These are phyloP conservation scores for Beauveria sp. DNA, from an alignment of 2,329 filamentous ascomycete genomes.

Conservation along the genomic window DNA sequence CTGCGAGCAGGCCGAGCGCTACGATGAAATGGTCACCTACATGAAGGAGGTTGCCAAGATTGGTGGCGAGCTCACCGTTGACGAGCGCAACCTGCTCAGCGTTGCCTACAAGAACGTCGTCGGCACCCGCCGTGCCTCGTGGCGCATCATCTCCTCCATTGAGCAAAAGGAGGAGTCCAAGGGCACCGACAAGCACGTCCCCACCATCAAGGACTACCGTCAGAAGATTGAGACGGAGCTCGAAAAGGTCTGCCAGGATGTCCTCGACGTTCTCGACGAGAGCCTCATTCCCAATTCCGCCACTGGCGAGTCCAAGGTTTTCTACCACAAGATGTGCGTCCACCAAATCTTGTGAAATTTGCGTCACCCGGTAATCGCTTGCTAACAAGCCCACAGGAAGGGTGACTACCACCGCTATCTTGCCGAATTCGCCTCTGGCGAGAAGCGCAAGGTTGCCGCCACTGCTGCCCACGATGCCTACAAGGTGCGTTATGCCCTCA, in stretches of 20 bases:
- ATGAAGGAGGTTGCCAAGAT: conserved; percentile 99
- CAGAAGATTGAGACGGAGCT: conserved; percentile 97
- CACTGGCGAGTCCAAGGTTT: conserved; percentile 97
- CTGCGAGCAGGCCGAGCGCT: conserved; percentile 99
- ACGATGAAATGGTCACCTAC: conserved; percentile 99
- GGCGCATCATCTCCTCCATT: conserved; percentile 99
- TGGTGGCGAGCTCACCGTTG: conserved; percentile 74
- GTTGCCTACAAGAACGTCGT: conserved; percentile 99
- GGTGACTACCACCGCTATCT: conserved; percentile 95
- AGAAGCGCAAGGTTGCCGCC: conserved; percentile 85
- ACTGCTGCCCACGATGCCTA: conserved; percentile 89
- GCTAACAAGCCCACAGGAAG: conserved; percentile 55
- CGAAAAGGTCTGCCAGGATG: conserved; percentile 96
- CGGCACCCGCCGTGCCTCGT: conserved; percentile 94
- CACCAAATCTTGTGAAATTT: not conserved
- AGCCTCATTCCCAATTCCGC: conserved; percentile 92
- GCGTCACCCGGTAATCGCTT: not conserved
- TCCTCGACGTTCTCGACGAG: conserved; percentile 89
- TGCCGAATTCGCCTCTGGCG: conserved; percentile 84
- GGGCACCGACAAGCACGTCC: conserved; percentile 90
- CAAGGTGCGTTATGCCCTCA: conserved; percentile 72
- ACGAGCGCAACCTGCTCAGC: conserved; percentile 97
- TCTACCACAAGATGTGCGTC: conserved; percentile 99
- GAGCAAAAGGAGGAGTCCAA: conserved; percentile 99
- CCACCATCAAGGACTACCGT: conserved; percentile 92